Percentiles rank a stretch among this genome's conserved stretches.
phyloP scores from a whole-genome alignment of 2,329 filamentous ascomycete species.

The Trichoderma breve region DNA sequence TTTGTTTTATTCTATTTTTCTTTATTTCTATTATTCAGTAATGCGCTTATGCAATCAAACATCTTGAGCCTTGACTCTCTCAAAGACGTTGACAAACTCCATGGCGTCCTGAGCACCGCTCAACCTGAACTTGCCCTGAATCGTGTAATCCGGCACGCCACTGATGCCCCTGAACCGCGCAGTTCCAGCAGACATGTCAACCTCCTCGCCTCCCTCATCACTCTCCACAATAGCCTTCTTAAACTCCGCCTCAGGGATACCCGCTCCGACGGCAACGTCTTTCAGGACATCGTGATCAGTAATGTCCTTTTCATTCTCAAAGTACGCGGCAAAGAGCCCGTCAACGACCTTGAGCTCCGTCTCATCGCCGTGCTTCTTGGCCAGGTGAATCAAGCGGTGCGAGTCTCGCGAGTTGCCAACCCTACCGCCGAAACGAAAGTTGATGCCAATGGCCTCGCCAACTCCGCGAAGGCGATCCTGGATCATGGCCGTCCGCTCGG shows the following conservation, averaged over 20 bases:
- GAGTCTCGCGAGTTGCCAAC: constrained; percentile 47
- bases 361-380: constrained; percentile 47
- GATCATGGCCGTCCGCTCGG: constrained; percentile 50
- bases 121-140: constrained; percentile 66
- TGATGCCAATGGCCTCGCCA: constrained; percentile 40
- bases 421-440: constrained; percentile 50
- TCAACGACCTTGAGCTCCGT: constrained; percentile 57
- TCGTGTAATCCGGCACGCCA: constrained; percentile 71
- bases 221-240: constrained; percentile 39
- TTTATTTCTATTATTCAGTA: not conserved
- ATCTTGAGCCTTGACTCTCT: constrained; percentile 46
- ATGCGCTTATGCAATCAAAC: not conserved
- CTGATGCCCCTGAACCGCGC: constrained; percentile 43
- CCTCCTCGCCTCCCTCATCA: constrained; percentile 47
- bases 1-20: not conserved
- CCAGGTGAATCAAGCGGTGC: constrained; percentile 48
- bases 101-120: constrained; percentile 67
- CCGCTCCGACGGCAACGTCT: constrained; percentile 37
- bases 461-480: constrained; percentile 31
- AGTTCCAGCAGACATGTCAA: constrained; percentile 32
- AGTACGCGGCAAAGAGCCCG: constrained; percentile 43
- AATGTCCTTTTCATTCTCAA: constrained; percentile 44
- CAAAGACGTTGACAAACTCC: constrained; percentile 65
- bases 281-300: constrained; percentile 40
- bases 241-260: constrained; percentile 45